Conservation (phyloP, 1,139 yeast species). For the Lodderomyces margitis region DNA sequence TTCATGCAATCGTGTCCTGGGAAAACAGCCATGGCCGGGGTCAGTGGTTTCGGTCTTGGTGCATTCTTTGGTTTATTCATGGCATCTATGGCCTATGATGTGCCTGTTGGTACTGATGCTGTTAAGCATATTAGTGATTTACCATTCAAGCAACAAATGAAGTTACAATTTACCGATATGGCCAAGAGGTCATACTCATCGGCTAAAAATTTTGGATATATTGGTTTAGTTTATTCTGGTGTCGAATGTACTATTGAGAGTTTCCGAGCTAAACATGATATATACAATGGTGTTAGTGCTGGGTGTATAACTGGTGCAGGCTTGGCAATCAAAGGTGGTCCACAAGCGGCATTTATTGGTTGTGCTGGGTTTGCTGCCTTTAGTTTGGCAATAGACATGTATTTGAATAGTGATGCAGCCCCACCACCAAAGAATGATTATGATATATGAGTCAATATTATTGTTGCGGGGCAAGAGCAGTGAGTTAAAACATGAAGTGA, state of each 20-base stretch:
- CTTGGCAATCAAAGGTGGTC: slow-evolving; percentile 87
- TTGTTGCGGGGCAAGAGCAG: background rate
- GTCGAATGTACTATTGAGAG: slow-evolving; percentile 90
- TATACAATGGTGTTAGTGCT: slow-evolving; percentile 87
- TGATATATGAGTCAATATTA: slow-evolving; percentile 52
- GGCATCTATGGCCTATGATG: slow-evolving; percentile 91
- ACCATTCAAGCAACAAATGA: slow-evolving; percentile 92
- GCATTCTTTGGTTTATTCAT: slow-evolving; percentile 95
- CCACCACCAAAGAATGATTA: slow-evolving; percentile 89
- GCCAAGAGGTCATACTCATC: slow-evolving; percentile 80
- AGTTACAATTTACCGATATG: slow-evolving; percentile 88
- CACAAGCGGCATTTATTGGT: slow-evolving; percentile 86
- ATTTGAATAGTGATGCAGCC: slow-evolving; percentile 81
- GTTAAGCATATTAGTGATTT: slow-evolving; percentile 65
- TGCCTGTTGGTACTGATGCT: slow-evolving; percentile 64
- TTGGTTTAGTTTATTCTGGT: slow-evolving; percentile 91
- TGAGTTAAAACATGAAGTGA: background rate
- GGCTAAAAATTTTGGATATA: slow-evolving; percentile 93
- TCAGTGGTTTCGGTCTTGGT: slow-evolving; percentile 91
- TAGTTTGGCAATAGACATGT: slow-evolving; percentile 88
- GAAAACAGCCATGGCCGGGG: slow-evolving; percentile 88
- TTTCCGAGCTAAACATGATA: slow-evolving; percentile 86
- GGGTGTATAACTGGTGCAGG: slow-evolving; percentile 96
- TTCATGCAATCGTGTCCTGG: slow-evolving; percentile 96
- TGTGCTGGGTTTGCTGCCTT: slow-evolving; percentile 99